phyloP scores from a whole-genome alignment of 768 basidiomycete species.

The Boletellus ananiceps region DNA sequence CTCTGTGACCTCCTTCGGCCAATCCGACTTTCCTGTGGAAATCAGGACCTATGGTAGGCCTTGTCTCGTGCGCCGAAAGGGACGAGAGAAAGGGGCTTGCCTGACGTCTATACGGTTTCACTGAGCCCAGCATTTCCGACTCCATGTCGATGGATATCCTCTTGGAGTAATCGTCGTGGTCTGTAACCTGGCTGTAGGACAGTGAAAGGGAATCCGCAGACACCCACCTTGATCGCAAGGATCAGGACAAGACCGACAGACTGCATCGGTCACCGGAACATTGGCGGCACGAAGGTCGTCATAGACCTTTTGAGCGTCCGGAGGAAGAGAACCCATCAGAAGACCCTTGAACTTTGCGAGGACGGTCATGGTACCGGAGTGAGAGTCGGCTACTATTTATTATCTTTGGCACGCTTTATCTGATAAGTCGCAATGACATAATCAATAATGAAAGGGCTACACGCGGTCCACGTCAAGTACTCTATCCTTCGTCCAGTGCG shows the following conservation, averaged over 20 bases:
- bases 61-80: background rate
- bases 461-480: background rate
- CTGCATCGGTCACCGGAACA: constrained; percentile 62
- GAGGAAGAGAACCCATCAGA: constrained; percentile 13
- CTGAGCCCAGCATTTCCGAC: constrained; percentile 77
- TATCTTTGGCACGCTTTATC: background rate
- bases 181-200: constrained; percentile 33
- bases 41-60: constrained; percentile 61
- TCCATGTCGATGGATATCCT: constrained; percentile 78
- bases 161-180: constrained; percentile 68
- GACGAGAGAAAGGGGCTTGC: constrained; percentile 34
- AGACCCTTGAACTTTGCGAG: constrained; percentile 25
- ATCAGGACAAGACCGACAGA: constrained; percentile 71
- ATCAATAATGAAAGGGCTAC: background rate
- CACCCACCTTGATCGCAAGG: constrained; percentile 67
- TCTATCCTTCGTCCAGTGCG: background rate
- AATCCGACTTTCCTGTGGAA: constrained; percentile 87
- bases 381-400: background rate
- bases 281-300: constrained; percentile 50
- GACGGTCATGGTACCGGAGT: constrained; percentile 17
- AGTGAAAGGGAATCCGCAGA: constrained; percentile 23
- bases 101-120: constrained; percentile 81
- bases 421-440: constrained; percentile 3
- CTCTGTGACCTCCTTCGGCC: constrained; percentile 76
- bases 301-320: constrained; percentile 39